Conservation (phyloP, 129 eudicot genomes). For the Mikania micrantha region DNA sequence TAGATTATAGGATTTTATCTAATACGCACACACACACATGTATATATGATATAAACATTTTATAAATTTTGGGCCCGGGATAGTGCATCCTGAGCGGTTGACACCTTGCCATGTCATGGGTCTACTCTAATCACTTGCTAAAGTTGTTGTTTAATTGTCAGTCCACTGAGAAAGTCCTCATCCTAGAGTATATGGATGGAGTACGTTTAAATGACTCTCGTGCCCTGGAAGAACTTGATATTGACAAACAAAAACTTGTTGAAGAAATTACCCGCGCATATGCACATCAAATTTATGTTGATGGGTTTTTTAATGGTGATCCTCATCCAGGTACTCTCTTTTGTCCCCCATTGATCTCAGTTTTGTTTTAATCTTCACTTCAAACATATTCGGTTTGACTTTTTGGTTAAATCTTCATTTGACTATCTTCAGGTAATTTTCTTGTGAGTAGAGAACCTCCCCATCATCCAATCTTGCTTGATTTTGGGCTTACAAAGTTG, state of each 20-base stretch:
- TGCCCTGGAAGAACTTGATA: conserved; percentile 64
- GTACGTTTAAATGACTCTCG: conserved; percentile 75
- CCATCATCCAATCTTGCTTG: conserved; percentile 86
- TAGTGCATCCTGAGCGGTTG: no score
- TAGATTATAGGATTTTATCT: no score
- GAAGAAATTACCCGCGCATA: conserved; percentile 97
- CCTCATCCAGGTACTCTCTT: conserved; percentile 73
- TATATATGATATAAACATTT: no score
- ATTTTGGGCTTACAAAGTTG: conserved; percentile 94
- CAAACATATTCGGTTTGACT: background rate
- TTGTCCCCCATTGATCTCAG: background rate
- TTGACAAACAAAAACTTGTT: conserved; percentile 87
- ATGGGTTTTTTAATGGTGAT: conserved; percentile 96
- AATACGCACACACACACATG: no score
- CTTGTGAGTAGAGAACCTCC: conserved; percentile 98
- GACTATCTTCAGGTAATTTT: conserved; percentile 68
- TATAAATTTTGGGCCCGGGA: no score
- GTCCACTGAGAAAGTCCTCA: conserved; percentile 86
- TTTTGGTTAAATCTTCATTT: conserved; percentile 17
- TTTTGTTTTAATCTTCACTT: background rate
- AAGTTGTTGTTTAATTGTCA: no score
- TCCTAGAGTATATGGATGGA: conserved; percentile 94
- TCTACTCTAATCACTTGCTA: no score
- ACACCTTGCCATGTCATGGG: no score
- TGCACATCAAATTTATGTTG: conserved; percentile 97